phyloP scores from a whole-genome alignment of 106 monocot genomes.

The Dendrobium officinale region DNA sequence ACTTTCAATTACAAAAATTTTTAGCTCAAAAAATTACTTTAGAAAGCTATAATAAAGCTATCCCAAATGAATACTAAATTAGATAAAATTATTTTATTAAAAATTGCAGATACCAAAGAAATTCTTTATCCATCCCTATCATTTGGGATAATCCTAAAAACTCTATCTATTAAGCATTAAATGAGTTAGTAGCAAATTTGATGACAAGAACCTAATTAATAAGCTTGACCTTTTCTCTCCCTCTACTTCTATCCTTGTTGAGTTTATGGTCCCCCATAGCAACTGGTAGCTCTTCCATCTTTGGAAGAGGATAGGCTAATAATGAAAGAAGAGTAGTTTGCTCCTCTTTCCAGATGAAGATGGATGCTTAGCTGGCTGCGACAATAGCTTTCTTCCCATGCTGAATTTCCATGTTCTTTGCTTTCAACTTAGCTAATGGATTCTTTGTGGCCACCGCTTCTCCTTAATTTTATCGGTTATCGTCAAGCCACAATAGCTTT shows the following conservation, averaged over 20 bases:
- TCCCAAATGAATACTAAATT: too few relatives aligned
- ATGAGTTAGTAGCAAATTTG: neutral
- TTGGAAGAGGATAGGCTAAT: neutral
- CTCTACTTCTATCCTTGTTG: neutral
- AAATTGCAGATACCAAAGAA: too few relatives aligned
- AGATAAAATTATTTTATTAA: too few relatives aligned
- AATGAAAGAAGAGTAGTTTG: neutral
- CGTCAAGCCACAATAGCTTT: too few relatives aligned
- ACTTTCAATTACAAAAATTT: too few relatives aligned
- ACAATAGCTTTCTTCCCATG: neutral
- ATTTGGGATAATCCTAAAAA: too few relatives aligned
- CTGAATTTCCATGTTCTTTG: neutral
- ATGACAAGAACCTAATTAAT: neutral
- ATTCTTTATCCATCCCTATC: too few relatives aligned
- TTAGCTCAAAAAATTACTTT: too few relatives aligned
- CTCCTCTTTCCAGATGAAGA: neutral
- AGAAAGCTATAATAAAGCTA: too few relatives aligned
- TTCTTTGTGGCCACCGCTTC: too few relatives aligned
- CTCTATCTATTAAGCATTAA: neutral
- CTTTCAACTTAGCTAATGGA: neutral
- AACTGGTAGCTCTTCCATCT: neutral
- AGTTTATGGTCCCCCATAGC: neutral
- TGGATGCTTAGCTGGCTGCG: neutral
- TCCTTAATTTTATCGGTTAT: too few relatives aligned
- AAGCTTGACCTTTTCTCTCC: neutral